These are phyloP conservation scores for Peronospora destructor DNA, from an alignment of 352 stramenopile species.

Conservation along the genomic window DNA sequence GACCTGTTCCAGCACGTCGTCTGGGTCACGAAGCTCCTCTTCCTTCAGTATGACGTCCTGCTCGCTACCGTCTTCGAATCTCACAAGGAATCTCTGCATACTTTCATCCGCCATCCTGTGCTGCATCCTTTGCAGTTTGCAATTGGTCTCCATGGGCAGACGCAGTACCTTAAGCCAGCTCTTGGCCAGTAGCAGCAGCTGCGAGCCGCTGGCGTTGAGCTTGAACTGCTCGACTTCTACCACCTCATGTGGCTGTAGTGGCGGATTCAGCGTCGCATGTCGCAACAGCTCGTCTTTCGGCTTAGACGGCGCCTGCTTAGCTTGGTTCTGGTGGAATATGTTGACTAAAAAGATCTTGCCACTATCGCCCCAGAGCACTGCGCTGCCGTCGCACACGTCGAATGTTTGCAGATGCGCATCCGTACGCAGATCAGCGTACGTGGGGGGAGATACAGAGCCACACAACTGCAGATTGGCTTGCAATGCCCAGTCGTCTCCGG, in stretches of 20 bases:
- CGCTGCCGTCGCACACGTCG: slow-evolving; percentile 49
- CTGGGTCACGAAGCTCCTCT: slow-evolving; percentile 16
- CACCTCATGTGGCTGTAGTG: slow-evolving; percentile 39
- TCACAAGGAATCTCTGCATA: slow-evolving; percentile 38
- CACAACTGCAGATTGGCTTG: slow-evolving; percentile 51
- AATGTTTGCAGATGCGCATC: slow-evolving; percentile 58
- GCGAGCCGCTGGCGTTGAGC: slow-evolving; percentile 47
- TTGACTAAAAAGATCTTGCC: slow-evolving; percentile 49
- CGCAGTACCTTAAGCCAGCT: slow-evolving; percentile 55
- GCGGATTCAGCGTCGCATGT: slow-evolving; percentile 57
- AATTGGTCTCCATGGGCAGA: slow-evolving; percentile 29
- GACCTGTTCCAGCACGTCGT: slow-evolving; percentile 31
- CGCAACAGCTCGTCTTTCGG: slow-evolving; percentile 16
- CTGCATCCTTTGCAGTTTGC: slow-evolving; percentile 15
- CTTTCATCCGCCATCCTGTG: slow-evolving; percentile 8
- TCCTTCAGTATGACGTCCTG: slow-evolving; percentile 16
- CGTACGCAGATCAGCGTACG: slow-evolving; percentile 45
- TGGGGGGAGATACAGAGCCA: slow-evolving; percentile 43
- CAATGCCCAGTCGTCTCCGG: slow-evolving; percentile 48
- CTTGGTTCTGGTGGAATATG: slow-evolving; percentile 37
- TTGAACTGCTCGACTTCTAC: slow-evolving; percentile 51
- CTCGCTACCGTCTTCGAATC: slow-evolving; percentile 43
- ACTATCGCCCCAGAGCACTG: slow-evolving; percentile 39
- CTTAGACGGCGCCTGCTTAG: slow-evolving; percentile 12
- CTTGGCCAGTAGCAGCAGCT: slow-evolving; percentile 48